phyloP scores from a whole-genome alignment of 1,284 basidiomycete genomes.

The Trametes pubescens region DNA sequence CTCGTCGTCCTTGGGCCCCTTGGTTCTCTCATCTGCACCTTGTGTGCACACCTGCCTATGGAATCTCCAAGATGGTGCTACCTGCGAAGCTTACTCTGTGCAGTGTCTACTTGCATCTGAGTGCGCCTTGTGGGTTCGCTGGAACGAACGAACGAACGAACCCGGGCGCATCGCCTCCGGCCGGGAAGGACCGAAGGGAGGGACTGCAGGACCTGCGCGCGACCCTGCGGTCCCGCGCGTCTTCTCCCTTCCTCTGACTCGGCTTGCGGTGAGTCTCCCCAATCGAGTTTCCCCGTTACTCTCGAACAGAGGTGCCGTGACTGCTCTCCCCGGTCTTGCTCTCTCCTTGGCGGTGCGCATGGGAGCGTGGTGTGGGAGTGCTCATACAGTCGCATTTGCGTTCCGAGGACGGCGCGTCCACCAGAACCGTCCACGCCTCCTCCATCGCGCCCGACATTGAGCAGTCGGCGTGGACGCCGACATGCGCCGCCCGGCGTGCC shows the following conservation, averaged over 20 bases:
- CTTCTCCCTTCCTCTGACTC: neutral
- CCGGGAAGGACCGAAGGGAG: neutral
- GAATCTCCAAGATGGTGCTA: neutral
- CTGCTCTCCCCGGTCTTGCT: neutral
- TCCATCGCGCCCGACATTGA: neutral
- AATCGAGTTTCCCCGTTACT: neutral
- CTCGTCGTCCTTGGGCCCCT: neutral
- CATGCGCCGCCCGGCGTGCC: neutral
- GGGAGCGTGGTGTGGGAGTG: neutral
- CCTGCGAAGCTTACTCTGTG: neutral
- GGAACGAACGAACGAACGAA: neutral
- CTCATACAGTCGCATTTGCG: slow-evolving; percentile 10
- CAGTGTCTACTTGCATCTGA: neutral
- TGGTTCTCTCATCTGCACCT: neutral
- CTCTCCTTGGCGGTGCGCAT: neutral
- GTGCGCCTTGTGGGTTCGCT: neutral
- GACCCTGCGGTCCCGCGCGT: neutral
- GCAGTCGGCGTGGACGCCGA: neutral
- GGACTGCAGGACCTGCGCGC: neutral
- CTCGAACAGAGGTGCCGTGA: neutral
- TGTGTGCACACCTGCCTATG: neutral
- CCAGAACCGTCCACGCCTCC: neutral
- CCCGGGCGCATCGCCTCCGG: neutral
- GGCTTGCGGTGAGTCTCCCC: neutral
- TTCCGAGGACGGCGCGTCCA: slow-evolving; percentile 9